These are phyloP conservation scores for Linaria vulgaris DNA, from an alignment of 257 asterid genomes.

Conservation along the genomic window DNA sequence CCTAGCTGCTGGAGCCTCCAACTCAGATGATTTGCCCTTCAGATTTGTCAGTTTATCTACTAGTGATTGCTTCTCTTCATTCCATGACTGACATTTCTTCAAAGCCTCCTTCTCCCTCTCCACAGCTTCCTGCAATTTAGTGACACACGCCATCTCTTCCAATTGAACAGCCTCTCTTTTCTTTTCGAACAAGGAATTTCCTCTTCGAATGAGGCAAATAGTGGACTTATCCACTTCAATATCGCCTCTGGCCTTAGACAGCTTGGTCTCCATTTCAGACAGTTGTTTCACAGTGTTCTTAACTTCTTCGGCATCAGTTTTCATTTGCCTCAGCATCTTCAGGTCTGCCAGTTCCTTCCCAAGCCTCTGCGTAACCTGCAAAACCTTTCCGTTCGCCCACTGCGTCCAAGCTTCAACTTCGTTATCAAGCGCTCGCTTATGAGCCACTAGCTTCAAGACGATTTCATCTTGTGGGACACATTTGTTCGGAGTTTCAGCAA, in stretches of 20 bases:
- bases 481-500: conserved; percentile 29
- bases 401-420: conserved; percentile 56
- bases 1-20: conserved; percentile 36
- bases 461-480: conserved; percentile 44
- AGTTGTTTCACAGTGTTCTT: conserved; percentile 49
- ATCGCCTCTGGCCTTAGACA: conserved; percentile 47
- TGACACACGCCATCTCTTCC: conserved; percentile 31
- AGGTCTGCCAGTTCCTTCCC: conserved; percentile 14
- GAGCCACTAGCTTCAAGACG: conserved; percentile 41
- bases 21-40: conserved; percentile 22
- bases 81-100: conserved; percentile 45
- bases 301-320: conserved; percentile 47
- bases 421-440: conserved; percentile 39
- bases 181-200: conserved; percentile 39
- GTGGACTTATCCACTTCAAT: conserved; percentile 41
- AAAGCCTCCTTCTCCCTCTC: conserved; percentile 49
- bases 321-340: conserved; percentile 66
- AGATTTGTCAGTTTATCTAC: too few species aligned
- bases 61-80: conserved; percentile 34
- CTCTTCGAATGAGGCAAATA: conserved; percentile 41
- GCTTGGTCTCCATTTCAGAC: conserved; percentile 60
- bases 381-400: conserved; percentile 43
- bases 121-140: conserved; percentile 42
- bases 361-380: conserved; percentile 67
- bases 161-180: conserved; percentile 46